Base-by-base conservation (phyloP, 1,139 yeast species). In the Blastobotrys proliferans region DNA sequence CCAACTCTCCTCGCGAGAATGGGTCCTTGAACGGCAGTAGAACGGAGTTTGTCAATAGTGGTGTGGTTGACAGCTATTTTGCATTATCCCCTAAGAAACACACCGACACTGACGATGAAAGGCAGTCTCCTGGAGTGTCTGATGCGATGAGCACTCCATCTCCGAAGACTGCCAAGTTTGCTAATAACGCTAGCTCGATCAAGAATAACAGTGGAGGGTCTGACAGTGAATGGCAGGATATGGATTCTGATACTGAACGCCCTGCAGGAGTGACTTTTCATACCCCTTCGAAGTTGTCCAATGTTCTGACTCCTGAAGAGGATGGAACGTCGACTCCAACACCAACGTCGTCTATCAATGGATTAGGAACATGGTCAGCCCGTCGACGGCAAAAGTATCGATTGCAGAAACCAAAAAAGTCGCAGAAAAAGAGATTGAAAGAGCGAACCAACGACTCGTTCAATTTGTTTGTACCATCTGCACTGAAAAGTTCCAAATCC, bases 161-260 rank as follows among this genome's bases (percentile, higher is more conserved):
- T 17, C 41, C 41, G 16, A 38, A 31, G 17, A 38, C 31, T 10
- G 31, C 41, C 4, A n/a, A 36, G 17, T 31, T 30, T 24, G 36
- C 36, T n/a, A 9, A 16, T 4, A 38, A 36, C 27, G 32, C 20
- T 8, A 5, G 19, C 6, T 20, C 28, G 14, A 25, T 28, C 16
- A 11, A 16, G 5, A 10, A 19, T 29, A 19, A 14, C n/a, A 29
- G 6, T 33, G 18, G 37, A 18, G 45, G 42, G 4, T 40, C 47
- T 2, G 48, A 46, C n/a, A 35, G 45, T 16, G 49, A 46, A 17
- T 46, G 49, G 49, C 47, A 44, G 33, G 49, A 46, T 31, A 28
- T 25, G 8, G 49, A 46, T 10, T 43, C 47, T 31, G 47, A 46
- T 31, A 42, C 26, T 11, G 38, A 40, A 22, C 30, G 30, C n/a